phyloP scores from a whole-genome alignment of 2,329 filamentous ascomycete genomes.

The Cadophora sp. region DNA sequence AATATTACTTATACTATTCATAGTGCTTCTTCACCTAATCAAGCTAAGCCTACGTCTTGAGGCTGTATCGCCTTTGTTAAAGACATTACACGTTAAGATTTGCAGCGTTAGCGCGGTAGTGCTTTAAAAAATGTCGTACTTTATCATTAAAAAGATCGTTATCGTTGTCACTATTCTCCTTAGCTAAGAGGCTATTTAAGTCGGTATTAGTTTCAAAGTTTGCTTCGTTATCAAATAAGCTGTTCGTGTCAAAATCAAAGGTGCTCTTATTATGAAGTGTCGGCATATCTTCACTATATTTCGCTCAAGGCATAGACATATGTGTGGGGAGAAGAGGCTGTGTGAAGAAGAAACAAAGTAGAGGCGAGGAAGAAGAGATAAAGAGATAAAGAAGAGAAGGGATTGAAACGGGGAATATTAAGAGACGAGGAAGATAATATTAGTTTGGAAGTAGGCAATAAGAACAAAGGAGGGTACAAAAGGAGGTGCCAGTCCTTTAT shows the following conservation, averaged over 20 bases:
- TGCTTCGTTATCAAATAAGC: background rate
- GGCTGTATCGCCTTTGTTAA: too few relatives aligned
- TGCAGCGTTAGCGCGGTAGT: too few relatives aligned
- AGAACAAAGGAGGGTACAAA: background rate
- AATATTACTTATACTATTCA: background rate
- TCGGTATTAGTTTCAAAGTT: background rate
- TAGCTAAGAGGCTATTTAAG: background rate
- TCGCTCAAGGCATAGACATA: background rate
- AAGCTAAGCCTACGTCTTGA: too few relatives aligned
- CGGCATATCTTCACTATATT: background rate
- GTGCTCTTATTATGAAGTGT: background rate
- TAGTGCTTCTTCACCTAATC: background rate
- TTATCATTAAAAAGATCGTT: too few relatives aligned
- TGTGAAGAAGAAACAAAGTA: background rate
- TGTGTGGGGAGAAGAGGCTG: too few relatives aligned
- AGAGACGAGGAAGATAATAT: background rate
- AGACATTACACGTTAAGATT: too few relatives aligned
- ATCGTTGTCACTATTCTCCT: too few relatives aligned
- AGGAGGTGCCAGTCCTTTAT: background rate
- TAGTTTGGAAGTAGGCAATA: background rate
- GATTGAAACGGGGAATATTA: background rate
- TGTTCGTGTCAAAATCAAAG: background rate
- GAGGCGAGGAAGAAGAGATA: background rate
- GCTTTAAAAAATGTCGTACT: too few relatives aligned
- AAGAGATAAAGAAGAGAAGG: background rate